phyloP scores from a whole-genome alignment of 441 rosid genomes.

The Populus hybrid region DNA sequence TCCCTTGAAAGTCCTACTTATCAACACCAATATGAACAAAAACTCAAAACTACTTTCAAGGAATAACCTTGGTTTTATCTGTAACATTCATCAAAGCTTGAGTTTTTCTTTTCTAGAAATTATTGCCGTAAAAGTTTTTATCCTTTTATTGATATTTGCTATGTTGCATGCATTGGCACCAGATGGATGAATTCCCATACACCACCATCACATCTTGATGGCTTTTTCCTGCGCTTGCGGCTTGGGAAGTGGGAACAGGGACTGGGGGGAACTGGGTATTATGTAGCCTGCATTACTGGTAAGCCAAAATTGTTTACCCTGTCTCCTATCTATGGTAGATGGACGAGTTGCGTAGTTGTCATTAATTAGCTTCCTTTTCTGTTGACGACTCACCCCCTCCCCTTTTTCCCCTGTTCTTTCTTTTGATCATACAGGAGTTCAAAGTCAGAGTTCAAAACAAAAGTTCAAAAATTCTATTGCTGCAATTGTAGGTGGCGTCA shows the following conservation, averaged over 20 bases:
- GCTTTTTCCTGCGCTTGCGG: too few species aligned
- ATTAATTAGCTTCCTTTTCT: background rate
- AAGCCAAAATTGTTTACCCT: constrained; percentile 5
- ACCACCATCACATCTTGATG: too few species aligned
- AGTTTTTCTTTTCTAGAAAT: too few species aligned
- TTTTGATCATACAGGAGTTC: constrained; percentile 29
- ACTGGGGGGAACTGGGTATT: constrained; percentile 70
- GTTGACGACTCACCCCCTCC: background rate
- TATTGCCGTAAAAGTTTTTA: too few species aligned
- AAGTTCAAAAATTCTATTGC: constrained; percentile 37
- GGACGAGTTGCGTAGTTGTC: background rate
- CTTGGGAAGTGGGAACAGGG: too few species aligned
- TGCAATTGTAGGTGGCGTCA: constrained; percentile 59
- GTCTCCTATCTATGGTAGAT: background rate
- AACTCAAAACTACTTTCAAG: too few species aligned
- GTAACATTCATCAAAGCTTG: too few species aligned
- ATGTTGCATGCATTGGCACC: too few species aligned
- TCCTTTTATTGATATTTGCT: too few species aligned
- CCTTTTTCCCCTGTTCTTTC: background rate
- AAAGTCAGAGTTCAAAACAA: constrained; percentile 28
- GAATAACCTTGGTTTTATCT: too few species aligned
- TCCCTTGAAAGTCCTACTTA: background rate
- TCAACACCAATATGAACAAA: too few species aligned
- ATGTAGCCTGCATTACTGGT: constrained; percentile 79
- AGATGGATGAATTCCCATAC: too few species aligned